Evolutionary conservation across 148 eudicot genomes (phyloP), one percentile per base, ranked within the genome.

Genomic region (Fagopyrum tataricum): DNA sequence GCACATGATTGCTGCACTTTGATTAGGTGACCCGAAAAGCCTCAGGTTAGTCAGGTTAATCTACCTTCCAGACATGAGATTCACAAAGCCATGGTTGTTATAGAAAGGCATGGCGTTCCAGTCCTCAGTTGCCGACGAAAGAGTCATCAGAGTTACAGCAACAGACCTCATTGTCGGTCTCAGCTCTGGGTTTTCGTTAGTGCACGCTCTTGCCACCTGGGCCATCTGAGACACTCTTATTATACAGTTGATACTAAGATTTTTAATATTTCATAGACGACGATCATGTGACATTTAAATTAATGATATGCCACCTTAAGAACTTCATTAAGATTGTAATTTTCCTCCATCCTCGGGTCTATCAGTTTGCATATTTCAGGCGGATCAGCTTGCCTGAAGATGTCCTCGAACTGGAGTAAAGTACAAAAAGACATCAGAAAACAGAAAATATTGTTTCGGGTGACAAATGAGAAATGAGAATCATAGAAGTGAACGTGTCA

Each of bases 91-190:
- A n/a, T 83, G 86, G 73, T 84, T 84, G 71, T 87, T 88, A n/a
- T 86, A 81, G 66, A 86, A 82, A 2, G 86, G 75, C 37, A 82
- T 76, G 18, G 78, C 81, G 53, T 88, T 87, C 91, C 88, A 88
- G 56, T 77, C 81, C 72, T 88, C 88, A 0, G 88, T 81, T 17
- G 82, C 67, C 7, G 92, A 82, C 5, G 93, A 81, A 31, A 88
- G 85, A 18, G 87, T 79, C 84, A 82, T 85, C 52, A 92, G 75
- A 26, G 90, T 93, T 52, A 90, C 93, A 39, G 86, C 97, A 51
- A 85, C 87, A 2, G 91, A 87, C 72, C 96, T 90, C 96, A 92
- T 90, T 73, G 85, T 92, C n/a, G 97, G 97, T 82, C 97, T 84
- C 41, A 81, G 82, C 48, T 90, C 86, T 8, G 96, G 91, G 75